Conservation (phyloP, 2,329 filamentous ascomycete genomes). For the Colletotrichum tofieldiae region DNA sequence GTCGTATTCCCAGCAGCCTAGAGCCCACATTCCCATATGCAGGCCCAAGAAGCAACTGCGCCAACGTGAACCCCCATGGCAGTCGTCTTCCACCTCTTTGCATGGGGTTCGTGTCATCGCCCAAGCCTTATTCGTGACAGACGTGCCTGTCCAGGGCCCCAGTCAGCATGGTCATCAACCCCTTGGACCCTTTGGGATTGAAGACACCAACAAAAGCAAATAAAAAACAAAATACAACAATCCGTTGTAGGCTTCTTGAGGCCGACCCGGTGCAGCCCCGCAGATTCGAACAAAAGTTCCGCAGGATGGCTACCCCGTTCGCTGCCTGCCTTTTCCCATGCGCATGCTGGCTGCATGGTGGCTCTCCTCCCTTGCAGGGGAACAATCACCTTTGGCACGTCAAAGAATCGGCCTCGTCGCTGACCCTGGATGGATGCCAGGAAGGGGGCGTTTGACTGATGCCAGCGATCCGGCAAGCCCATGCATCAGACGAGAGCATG, state of each 20-base stretch:
- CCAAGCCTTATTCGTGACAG: conserved; percentile 4
- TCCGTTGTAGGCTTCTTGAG: conserved; percentile 18
- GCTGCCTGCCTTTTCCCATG: conserved; percentile 22
- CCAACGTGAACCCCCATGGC: background rate
- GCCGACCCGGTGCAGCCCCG: conserved; percentile 8
- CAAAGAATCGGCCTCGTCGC: conserved; percentile 6
- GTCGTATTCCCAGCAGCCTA: conserved; percentile 2
- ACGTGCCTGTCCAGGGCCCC: conserved; percentile 6
- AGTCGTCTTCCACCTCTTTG: background rate
- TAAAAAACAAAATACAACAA: background rate
- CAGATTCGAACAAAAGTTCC: conserved; percentile 21
- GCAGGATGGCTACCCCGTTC: conserved; percentile 2
- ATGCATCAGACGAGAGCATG: conserved; percentile 29
- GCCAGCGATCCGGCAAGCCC: conserved; percentile 33
- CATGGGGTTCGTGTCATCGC: background rate
- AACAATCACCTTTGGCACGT: background rate
- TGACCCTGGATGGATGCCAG: conserved; percentile 1
- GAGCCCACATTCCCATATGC: conserved; percentile 11
- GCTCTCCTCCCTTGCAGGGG: conserved; percentile 17
- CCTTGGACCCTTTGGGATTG: conserved; percentile 28
- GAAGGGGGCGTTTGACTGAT: background rate
- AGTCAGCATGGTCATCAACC: background rate
- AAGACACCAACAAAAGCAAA: conserved; percentile 29
- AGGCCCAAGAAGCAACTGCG: conserved; percentile 17
- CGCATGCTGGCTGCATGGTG: background rate